A percentile compares a stretch with the other conserved stretches of the same genome.
Conservation (phyloP, 495 filamentous ascomycete species). For the Tuber calosporum region DNA sequence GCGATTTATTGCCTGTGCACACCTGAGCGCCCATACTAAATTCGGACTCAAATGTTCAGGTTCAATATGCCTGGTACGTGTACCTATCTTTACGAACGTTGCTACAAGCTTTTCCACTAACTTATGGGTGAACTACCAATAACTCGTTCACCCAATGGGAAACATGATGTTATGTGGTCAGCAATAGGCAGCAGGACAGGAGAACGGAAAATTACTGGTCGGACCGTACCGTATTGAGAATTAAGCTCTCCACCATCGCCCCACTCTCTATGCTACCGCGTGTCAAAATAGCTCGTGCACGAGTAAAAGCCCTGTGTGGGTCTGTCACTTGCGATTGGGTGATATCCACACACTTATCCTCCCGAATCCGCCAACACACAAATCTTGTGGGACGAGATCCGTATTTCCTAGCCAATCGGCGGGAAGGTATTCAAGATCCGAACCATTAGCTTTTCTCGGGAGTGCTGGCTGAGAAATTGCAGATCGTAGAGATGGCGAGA, state of each 20-base stretch:
- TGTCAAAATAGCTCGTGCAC: background rate
- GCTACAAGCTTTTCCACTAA: background rate
- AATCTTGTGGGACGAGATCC: background rate
- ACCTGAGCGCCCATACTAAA: too few relatives aligned
- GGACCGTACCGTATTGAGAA: background rate
- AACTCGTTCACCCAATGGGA: background rate
- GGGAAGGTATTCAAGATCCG: background rate
- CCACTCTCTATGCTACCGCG: background rate
- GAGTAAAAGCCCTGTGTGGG: background rate
- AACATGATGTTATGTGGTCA: background rate
- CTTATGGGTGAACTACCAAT: background rate
- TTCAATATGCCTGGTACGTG: too few relatives aligned
- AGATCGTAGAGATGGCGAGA: background rate
- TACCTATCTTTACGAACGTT: background rate
- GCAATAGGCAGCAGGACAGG: background rate
- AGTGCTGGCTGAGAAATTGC: background rate
- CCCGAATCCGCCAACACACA: background rate
- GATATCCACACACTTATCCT: background rate
- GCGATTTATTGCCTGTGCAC: too few relatives aligned
- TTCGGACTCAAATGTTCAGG: too few relatives aligned
- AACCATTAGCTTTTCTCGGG: background rate
- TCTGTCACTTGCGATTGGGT: background rate
- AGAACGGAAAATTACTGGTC: background rate
- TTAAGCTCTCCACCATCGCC: background rate
- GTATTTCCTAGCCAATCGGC: background rate